Evolutionary conservation across 208 protist species (phyloP), one percentile per base, ranked within the genome.

Genomic region (Leishmania gerbilli): DNA sequence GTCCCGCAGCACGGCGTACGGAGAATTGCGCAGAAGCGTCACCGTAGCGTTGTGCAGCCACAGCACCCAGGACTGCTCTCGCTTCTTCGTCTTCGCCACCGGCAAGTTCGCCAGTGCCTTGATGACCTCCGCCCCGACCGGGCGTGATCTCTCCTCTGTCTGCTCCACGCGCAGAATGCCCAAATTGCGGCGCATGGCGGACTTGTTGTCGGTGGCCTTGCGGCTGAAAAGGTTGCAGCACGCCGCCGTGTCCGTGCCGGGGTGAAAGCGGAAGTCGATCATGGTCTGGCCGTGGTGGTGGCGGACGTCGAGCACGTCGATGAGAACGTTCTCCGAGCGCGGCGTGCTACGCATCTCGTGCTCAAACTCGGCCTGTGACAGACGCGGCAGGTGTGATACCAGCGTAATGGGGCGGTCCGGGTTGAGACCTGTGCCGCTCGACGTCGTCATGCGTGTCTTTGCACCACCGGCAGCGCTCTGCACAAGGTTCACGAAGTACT

Each of bases 61-160:
- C 40, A 90, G 78, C 69, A 98, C 95, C 93, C 95, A 98, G 49
- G 92, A 95, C 84, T 96, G 93, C 84, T 98, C 95, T n/a, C 92
- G 90, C 71, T 95, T 95, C 69, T 91, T 92, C 34, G 88, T 93
- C 76, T 95, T 94, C 7, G 91, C 95, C 21, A 85, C 83, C 24
- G 95, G 95, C 51, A 96, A 88, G 42, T 82, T 81, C 19, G 89
- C 80, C 60, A 98, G 93, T 7, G 84, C 88, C 71, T 91, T 72
- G 47, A 98, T 85, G 3, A 95, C 76, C 62, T 78, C 75, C 24
- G 87, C 82, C 80, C 92, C 84, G 17, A 95, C 85, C 37, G 85
- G 27, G 27, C 81, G 79, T 17, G 87, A 82, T 51, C 75, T 89
- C 82, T 91, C 84, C 49, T 84, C 81, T 49, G 80, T 88, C 76